Evolutionary conservation across 192 early-diverging fungal species (phyloP).

Genomic region (Gaertneriomyces semiglobifer): DNA sequence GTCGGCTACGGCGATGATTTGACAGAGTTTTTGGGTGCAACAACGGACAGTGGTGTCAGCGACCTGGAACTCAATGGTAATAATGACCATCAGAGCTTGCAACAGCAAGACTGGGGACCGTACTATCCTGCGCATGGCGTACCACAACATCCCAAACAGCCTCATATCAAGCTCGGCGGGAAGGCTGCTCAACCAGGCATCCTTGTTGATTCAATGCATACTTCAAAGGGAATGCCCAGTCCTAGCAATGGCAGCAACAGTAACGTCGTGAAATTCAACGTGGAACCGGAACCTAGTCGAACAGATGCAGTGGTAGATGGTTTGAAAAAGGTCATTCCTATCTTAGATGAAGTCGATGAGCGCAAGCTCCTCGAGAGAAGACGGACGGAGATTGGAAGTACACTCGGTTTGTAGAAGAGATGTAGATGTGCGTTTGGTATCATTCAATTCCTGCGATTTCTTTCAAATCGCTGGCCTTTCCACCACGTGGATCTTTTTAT

Average conservation of each 20-base stretch:
- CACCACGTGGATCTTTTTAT: too few relatives aligned
- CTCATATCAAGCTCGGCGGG: conserved; percentile 28
- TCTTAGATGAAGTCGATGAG: conserved; percentile 36
- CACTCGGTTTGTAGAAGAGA: conserved; percentile 13
- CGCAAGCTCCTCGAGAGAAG: conserved; percentile 40
- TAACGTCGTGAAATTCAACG: background rate
- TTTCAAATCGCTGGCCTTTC: too few relatives aligned
- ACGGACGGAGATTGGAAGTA: conserved; percentile 27
- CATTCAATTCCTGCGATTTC: too few relatives aligned
- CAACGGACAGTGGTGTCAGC: background rate
- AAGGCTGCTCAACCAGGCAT: background rate
- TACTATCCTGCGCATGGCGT: conserved; percentile 28
- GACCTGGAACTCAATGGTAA: background rate
- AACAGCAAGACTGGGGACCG: conserved; percentile 8
- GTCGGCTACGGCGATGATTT: conserved; percentile 31
- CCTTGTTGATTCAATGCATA: background rate
- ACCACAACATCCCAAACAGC: conserved; percentile 16
- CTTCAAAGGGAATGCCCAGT: background rate
- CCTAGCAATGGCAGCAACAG: background rate
- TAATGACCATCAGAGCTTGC: conserved; percentile 3
- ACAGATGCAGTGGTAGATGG: background rate
- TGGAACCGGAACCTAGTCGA: background rate
- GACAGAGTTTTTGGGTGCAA: conserved; percentile 27
- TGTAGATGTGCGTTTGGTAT: background rate
- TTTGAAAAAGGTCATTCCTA: conserved; percentile 1